Percentiles rank a stretch among this genome's conserved stretches.
Evolutionary conservation across 1,284 basidiomycete genomes (phyloP).

Genomic region (Trametes pubescens): DNA sequence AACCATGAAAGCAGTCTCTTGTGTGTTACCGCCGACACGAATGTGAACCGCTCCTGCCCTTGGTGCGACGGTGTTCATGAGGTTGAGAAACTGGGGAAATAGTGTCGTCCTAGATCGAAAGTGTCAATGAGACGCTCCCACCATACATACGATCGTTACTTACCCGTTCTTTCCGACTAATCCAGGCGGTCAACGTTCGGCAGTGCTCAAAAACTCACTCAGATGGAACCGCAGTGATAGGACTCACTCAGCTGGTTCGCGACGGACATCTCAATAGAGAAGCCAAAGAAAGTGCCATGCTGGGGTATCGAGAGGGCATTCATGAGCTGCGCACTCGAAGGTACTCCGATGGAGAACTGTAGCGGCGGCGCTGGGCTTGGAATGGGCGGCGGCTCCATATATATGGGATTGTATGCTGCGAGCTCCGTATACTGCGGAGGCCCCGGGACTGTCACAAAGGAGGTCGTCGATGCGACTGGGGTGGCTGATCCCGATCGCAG

Average conservation of each 20-base stretch:
- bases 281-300: conserved; percentile 71
- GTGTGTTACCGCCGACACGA: conserved; percentile 79
- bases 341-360: conserved; percentile 38
- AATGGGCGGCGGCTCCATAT: conserved; percentile 34
- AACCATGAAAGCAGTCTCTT: conserved; percentile 65
- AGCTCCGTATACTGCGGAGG: conserved; percentile 29
- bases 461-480: conserved; percentile 19
- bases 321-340: conserved; percentile 42
- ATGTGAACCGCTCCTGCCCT: conserved; percentile 63
- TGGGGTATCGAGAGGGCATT: conserved; percentile 66
- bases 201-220: no score
- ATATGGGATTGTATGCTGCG: conserved; percentile 36
- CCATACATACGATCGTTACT: conserved; percentile 26
- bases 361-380: conserved; percentile 28
- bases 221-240: background rate
- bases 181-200: no score
- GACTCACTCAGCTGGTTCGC: conserved; percentile 57
- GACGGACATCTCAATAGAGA: conserved; percentile 79
- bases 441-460: conserved; percentile 23
- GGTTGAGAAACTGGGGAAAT: conserved; percentile 74
- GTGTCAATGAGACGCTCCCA: background rate
- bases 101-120: conserved; percentile 49
- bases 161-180: conserved; percentile 29
- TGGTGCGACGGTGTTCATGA: conserved; percentile 68
- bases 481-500: background rate